phyloP scores from a whole-genome alignment of 257 asterid species.

The Datura wrightii region DNA sequence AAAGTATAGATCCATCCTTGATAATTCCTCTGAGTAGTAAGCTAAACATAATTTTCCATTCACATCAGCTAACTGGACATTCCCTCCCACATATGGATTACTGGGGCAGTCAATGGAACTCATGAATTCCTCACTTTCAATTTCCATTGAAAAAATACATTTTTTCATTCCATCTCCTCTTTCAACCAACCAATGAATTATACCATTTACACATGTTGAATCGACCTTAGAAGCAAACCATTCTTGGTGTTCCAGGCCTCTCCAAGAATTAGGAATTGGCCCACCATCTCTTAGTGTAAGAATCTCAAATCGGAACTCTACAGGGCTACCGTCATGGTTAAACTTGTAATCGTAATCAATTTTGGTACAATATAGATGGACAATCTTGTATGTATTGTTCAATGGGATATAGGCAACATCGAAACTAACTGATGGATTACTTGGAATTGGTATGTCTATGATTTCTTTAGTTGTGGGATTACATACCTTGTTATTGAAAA shows the following conservation, averaged over 20 bases:
- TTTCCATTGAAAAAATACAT: background rate
- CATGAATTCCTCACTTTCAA: slow-evolving; percentile 17
- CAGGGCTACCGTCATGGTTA: background rate
- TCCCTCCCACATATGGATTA: background rate
- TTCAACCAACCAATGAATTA: slow-evolving; percentile 7
- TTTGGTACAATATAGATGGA: background rate
- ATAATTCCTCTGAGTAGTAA: background rate
- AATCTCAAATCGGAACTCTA: background rate
- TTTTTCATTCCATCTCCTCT: background rate
- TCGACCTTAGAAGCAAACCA: background rate
- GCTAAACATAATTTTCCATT: slow-evolving; percentile 20
- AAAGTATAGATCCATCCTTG: slow-evolving; percentile 1
- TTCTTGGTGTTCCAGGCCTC: background rate
- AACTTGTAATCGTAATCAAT: background rate
- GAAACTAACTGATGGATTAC: background rate
- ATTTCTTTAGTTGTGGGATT: slow-evolving; percentile 25
- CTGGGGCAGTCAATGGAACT: slow-evolving; percentile 1
- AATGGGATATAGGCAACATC: background rate
- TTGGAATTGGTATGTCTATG: background rate
- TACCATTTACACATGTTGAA: background rate
- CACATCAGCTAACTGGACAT: background rate
- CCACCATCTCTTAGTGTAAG: background rate
- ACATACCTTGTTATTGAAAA: slow-evolving; percentile 19
- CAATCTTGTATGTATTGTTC: slow-evolving; percentile 23
- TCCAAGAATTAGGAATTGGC: slow-evolving; percentile 2